phyloP scores from a whole-genome alignment of 164 flowering plant genomes.

The Platanus orientalis region DNA sequence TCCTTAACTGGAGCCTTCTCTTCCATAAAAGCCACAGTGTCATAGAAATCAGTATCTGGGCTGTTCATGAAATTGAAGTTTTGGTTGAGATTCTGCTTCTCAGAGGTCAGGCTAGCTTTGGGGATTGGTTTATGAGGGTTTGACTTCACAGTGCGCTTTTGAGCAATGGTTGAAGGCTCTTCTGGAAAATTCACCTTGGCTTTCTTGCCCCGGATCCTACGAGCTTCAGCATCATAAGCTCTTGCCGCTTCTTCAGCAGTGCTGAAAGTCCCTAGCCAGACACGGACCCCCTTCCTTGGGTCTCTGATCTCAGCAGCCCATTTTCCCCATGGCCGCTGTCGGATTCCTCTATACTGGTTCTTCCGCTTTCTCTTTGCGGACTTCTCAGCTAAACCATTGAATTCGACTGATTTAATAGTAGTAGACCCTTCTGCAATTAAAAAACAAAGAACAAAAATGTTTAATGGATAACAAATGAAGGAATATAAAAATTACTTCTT shows the following conservation, averaged over 20 bases:
- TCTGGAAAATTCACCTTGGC: conserved; percentile 13
- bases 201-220: conserved; percentile 9
- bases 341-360: conserved; percentile 14
- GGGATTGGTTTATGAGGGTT: not conserved
- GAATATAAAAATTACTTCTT: too few relatives aligned
- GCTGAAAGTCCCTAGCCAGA: conserved; percentile 18
- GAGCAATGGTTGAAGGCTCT: not conserved
- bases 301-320: conserved; percentile 19
- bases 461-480: too few relatives aligned
- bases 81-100: not conserved
- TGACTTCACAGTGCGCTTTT: not conserved
- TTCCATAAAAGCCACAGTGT: not conserved
- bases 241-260: conserved; percentile 18
- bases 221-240: conserved; percentile 17
- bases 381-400: not conserved
- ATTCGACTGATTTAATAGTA: not conserved
- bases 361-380: conserved; percentile 11
- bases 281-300: conserved; percentile 12
- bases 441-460: not conserved
- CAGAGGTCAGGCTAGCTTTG: not conserved
- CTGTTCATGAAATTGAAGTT: not conserved
- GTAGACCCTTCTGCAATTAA: not conserved
- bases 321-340: conserved; percentile 19
- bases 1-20: not conserved
- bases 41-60: not conserved